phyloP scores from a whole-genome alignment of 768 basidiomycete species.

The Collybia sordida region DNA sequence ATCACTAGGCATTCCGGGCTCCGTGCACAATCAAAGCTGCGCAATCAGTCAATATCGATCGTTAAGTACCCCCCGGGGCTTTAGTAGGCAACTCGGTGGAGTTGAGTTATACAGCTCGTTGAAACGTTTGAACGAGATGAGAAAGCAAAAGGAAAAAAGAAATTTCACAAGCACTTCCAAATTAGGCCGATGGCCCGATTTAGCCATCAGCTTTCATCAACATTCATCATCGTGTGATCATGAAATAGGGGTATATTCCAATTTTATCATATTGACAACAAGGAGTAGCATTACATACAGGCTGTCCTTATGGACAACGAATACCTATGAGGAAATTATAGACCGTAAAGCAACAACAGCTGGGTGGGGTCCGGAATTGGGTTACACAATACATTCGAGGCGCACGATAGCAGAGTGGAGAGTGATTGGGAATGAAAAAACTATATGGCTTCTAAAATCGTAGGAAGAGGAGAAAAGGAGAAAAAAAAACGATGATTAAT shows the following conservation, averaged over 20 bases:
- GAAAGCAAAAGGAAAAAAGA: too few relatives aligned
- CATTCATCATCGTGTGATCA: too few relatives aligned
- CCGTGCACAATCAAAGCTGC: background rate
- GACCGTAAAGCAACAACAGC: background rate
- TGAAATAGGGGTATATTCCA: too few relatives aligned
- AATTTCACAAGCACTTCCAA: background rate
- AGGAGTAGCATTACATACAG: too few relatives aligned
- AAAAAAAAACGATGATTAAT: background rate
- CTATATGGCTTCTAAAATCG: background rate
- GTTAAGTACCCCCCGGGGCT: too few relatives aligned
- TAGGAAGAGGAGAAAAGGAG: background rate
- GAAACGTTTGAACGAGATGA: too few relatives aligned
- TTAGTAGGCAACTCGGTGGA: too few relatives aligned
- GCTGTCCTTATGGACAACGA: background rate
- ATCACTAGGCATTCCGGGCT: constrained; percentile 20
- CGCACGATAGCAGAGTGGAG: background rate
- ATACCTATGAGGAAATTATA: background rate
- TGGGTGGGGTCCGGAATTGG: background rate
- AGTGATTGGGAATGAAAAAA: background rate
- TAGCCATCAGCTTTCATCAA: too few relatives aligned
- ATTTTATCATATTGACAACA: too few relatives aligned
- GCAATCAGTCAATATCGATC: background rate
- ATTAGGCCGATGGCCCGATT: background rate
- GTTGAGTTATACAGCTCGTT: too few relatives aligned
- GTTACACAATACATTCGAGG: background rate